Base-by-base conservation (phyloP, 352 stramenopile genomes). In the Aphanomyces euteiches region DNA sequence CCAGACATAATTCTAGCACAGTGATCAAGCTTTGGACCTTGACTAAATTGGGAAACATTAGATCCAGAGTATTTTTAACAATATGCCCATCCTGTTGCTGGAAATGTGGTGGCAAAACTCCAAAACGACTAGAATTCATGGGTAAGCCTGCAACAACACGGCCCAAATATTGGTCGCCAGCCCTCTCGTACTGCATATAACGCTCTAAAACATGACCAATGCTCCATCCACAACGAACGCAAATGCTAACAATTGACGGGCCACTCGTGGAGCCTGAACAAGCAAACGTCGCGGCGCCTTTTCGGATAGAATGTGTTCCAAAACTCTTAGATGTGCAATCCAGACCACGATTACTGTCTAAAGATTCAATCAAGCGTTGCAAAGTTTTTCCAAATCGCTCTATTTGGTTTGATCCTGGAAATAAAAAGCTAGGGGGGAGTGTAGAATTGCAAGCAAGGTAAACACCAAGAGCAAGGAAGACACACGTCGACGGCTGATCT, bases 381-480 rank as follows among this genome's bases (percentile, higher is more conserved):
- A 60, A 19, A 17, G 28, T 2, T n/a, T 60, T 60, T 43, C 54
- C 28, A 60, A 60, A 60, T 60, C 54, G 10, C 1, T 60, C 54
- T 34, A 1, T 12, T n/a, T n/a, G 54, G 17, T 41, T 60, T 10
- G 10, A 10, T 17, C 54, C 54, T n/a, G 28, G 28, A 60, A 60
- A 60, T 17, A 60, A n/a, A 34, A 34, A 19, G 19, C 37, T 19
- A 60, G 28, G 37, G n/a, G 28, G 54, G 10, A 37, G 28, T 17
- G 10, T 12, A 47, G 4, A 53, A 57, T 47, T 68, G 53, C 61
- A 38, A 73, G 43, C 74, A 73, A 7, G 74, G 48, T 15, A 54
- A 41, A 72, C 7, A 56, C 73, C 77, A 19, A 80, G 71, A 8
- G 75, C 57, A 2, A 80, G 58, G 40, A 79, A 68, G 5, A 71